Percentiles rank a stretch among this genome's conserved stretches.
phyloP scores from a whole-genome alignment of 202 grass and related monocot genomes.

The Cymbopogon flexuosus region DNA sequence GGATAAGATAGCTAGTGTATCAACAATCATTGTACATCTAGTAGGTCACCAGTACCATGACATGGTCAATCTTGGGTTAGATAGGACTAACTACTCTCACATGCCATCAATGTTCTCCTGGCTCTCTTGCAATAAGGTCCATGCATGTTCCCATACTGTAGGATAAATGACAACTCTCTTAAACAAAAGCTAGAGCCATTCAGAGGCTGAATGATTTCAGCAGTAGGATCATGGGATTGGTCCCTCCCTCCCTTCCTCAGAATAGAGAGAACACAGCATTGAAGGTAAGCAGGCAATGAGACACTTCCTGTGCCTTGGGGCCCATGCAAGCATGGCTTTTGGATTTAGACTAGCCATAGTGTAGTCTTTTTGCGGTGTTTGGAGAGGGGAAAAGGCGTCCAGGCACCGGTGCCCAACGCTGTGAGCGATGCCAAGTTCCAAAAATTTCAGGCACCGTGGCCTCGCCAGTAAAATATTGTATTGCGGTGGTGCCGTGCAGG shows the following conservation, averaged over 20 bases:
- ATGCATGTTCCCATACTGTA: conserved; percentile 33
- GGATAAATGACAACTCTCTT: conserved; percentile 40
- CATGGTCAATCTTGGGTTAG: conserved; percentile 29
- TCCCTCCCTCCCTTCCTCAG: conserved; percentile 5
- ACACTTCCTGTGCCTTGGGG: conserved; percentile 32
- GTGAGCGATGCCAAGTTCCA: too few species aligned
- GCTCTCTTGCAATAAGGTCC: conserved; percentile 25
- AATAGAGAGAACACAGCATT: conserved; percentile 41
- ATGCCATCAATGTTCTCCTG: conserved; percentile 20
- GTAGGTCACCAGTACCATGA: neutral
- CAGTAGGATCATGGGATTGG: conserved; percentile 23
- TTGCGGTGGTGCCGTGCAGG: too few species aligned
- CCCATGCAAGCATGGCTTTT: conserved; percentile 40
- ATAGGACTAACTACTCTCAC: conserved; percentile 14
- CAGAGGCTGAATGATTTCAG: conserved; percentile 30
- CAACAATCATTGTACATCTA: conserved; percentile 1
- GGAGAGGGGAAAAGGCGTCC: too few species aligned
- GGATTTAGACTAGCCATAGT: neutral
- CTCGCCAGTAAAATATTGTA: too few species aligned
- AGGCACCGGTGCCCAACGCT: too few species aligned
- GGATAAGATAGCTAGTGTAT: neutral
- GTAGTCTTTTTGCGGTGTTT: too few species aligned
- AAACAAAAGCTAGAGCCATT: conserved; percentile 39
- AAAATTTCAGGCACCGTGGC: too few species aligned
- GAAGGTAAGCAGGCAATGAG: conserved; percentile 40